Evolutionary conservation across 345 rosid genomes (phyloP).

Genomic region (Pugionium cornutum): DNA sequence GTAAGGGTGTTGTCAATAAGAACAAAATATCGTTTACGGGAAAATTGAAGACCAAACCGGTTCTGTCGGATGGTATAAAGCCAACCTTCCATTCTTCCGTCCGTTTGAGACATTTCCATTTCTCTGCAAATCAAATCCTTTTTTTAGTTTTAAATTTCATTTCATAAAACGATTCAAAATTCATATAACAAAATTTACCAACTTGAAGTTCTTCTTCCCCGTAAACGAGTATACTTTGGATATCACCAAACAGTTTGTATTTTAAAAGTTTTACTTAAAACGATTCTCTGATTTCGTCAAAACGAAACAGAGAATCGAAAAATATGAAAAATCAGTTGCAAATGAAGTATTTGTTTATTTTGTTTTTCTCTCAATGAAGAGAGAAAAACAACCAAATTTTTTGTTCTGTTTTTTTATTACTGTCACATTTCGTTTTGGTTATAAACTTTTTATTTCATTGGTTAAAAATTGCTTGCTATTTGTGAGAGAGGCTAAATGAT

Average conservation of each 20-base stretch:
- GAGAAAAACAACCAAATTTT: slow-evolving; percentile 23
- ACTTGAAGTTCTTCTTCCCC: slow-evolving; percentile 20
- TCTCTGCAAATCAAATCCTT: slow-evolving; percentile 19
- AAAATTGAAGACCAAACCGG: slow-evolving; percentile 74
- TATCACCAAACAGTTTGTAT: slow-evolving; percentile 10
- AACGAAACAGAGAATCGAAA: slow-evolving; percentile 74
- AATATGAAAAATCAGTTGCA: slow-evolving; percentile 20
- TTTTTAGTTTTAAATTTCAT: slow-evolving; percentile 2
- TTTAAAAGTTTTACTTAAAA: slow-evolving; percentile 3
- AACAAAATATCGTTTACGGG: slow-evolving; percentile 77
- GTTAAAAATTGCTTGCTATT: slow-evolving; percentile 37
- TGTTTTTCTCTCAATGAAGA: slow-evolving; percentile 29
- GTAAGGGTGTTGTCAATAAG: slow-evolving; percentile 61
- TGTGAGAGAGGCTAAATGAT: slow-evolving; percentile 32
- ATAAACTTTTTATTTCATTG: slow-evolving; percentile 8
- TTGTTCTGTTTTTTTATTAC: neutral
- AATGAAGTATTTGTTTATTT: neutral
- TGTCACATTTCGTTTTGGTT: slow-evolving; percentile 13
- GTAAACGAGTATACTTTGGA: slow-evolving; percentile 21
- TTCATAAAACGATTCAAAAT: neutral
- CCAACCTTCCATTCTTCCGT: slow-evolving; percentile 89
- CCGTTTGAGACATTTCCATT: slow-evolving; percentile 44
- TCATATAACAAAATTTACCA: neutral
- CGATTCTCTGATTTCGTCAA: slow-evolving; percentile 69
- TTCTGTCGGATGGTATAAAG: slow-evolving; percentile 68